Percentiles rank a stretch among this genome's conserved stretches.
These are phyloP conservation scores for Eucalyptus marginata DNA, from an alignment of 345 rosid genomes.

Conservation along the genomic window DNA sequence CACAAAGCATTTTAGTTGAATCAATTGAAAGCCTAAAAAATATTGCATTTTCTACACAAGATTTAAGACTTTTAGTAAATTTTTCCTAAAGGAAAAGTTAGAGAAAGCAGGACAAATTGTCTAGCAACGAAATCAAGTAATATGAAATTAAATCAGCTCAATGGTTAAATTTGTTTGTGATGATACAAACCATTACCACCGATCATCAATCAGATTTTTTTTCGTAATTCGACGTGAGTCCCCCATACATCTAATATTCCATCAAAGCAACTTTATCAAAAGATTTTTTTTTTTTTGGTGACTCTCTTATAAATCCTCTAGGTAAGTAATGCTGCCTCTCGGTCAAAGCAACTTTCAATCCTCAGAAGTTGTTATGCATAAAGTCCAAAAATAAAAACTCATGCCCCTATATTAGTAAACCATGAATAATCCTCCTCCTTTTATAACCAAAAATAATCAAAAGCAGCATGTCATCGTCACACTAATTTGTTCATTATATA, in stretches of 20 bases:
- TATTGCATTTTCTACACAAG: background rate
- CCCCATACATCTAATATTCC: background rate
- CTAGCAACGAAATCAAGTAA: background rate
- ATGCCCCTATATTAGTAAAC: background rate
- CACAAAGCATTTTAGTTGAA: background rate
- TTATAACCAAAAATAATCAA: background rate
- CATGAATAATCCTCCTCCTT: background rate
- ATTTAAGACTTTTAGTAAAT: background rate
- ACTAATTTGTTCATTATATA: background rate
- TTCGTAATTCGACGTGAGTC: rapidly evolving
- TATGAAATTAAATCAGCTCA: background rate
- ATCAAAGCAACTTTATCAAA: background rate
- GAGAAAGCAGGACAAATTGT: background rate
- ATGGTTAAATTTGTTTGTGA: background rate
- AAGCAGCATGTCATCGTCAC: background rate
- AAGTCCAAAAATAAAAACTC: background rate
- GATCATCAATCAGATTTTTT: background rate
- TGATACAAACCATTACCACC: background rate
- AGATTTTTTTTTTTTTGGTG: too few species aligned
- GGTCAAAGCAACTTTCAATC: background rate
- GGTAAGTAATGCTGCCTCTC: too few species aligned
- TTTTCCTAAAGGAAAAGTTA: background rate
- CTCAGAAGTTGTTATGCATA: background rate
- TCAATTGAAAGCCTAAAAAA: background rate
- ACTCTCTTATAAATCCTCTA: too few species aligned